Evolutionary conservation across 2,329 filamentous ascomycete genomes (phyloP).

Genomic region (Penicillium sp.): DNA sequence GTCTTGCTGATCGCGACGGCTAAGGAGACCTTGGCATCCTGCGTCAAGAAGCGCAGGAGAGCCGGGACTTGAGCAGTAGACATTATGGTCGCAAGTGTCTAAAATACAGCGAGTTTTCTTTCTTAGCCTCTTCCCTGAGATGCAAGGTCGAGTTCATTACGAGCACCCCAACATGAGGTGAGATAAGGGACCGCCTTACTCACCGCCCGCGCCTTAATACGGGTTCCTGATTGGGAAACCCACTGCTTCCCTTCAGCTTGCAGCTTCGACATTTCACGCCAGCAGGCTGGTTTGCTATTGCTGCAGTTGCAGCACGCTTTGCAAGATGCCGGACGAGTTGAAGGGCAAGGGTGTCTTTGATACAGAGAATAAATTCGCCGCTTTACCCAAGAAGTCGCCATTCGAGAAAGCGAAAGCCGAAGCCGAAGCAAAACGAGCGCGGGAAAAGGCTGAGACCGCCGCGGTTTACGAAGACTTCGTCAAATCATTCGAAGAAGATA

Average conservation of each 20-base stretch:
- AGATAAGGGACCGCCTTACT: constrained; percentile 10
- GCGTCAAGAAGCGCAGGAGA: constrained; percentile 59
- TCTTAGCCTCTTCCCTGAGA: not conserved
- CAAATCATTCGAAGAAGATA: constrained; percentile 63
- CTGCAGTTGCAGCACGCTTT: constrained; percentile 26
- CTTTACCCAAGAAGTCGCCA: constrained; percentile 77
- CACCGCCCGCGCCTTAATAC: constrained; percentile 13
- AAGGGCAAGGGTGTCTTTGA: constrained; percentile 62
- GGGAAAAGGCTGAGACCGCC: constrained; percentile 83
- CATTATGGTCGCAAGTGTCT: constrained; percentile 11
- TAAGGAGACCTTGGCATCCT: constrained; percentile 59
- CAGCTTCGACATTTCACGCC: constrained; percentile 6
- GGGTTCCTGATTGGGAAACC: constrained; percentile 11
- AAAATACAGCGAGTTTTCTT: not conserved
- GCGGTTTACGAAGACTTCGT: constrained; percentile 86
- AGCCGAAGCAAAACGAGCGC: constrained; percentile 80
- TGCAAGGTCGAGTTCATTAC: not conserved
- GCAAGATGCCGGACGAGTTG: constrained; percentile 40
- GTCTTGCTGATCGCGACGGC: constrained; percentile 57
- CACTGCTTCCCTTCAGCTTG: not conserved
- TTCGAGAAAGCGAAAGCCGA: constrained; percentile 90
- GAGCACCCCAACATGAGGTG: not conserved
- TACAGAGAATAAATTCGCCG: constrained; percentile 74
- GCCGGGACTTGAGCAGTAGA: constrained; percentile 38
- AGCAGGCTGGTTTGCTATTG: not conserved